Base-by-base conservation (phyloP, 164 flowering plant genomes). In the Dillenia suffruticosa region DNA sequence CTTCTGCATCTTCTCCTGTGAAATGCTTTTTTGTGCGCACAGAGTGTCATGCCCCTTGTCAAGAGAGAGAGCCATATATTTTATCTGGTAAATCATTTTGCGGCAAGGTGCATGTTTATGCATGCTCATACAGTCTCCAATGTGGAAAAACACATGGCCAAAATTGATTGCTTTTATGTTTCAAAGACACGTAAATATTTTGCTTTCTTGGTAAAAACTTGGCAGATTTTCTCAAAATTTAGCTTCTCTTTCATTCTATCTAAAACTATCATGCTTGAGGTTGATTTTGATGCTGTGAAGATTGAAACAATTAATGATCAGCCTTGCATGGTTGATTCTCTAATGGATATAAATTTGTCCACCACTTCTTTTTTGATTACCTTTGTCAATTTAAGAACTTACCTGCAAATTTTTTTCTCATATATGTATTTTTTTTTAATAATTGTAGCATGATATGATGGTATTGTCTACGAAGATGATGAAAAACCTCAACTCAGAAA, bases 181-280 rank as follows among this genome's bases (percentile, higher is more conserved):
- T 52, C 4, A n/a, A 56, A 45, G 46, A 17, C 17, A 24, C 26
- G 9, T 64, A 40, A 48, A 1, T 58, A 11, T 32, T 15, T 44
- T 24, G 22, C 26, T 53, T 17, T 45, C 19, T 3, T 24, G 26
- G 26, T 24, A 24, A 24, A 3, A 24, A n/a, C 26, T 24, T 24
- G 26, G 26, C 26, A 24, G 26, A 24, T 24, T 24, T 24, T 24
- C 26, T 69, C 64, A 40, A 17, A 56, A 49, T 77, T 70, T 87
- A 94, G 98, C 78, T 80, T 87, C 70, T 84, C 95, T 2, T 84
- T 94, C 3, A 80, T 89, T 57, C 67, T 94, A 54, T 94, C 98
- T 0, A 89, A 86, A 73, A 89, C 98, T 1, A 58, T 77, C 10
- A 81, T 73, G 72, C 57, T 86, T 46, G 74, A 78, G 14, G 58